These are phyloP conservation scores for Aspergillus cejpii DNA, from an alignment of 2,329 filamentous ascomycete genomes.

Conservation along the genomic window DNA sequence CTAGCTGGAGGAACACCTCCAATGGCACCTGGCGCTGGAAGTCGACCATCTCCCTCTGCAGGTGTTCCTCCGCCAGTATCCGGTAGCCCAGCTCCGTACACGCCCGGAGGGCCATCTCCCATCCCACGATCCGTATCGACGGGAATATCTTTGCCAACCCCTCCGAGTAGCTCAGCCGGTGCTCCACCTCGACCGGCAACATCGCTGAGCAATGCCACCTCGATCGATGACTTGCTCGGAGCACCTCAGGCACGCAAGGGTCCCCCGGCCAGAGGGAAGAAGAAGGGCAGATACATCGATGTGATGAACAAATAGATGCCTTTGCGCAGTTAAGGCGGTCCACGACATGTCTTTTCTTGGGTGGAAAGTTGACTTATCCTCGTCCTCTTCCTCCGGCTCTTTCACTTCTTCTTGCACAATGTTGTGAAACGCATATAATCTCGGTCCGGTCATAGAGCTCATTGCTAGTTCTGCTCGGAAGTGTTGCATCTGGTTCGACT, in stretches of 20 bases:
- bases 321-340: slow-evolving; percentile 1
- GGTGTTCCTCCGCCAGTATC: slow-evolving; percentile 23
- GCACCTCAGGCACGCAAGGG: slow-evolving; percentile 64
- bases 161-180: slow-evolving; percentile 34
- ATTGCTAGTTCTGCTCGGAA: slow-evolving; percentile 5
- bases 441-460: slow-evolving; percentile 6
- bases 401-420: slow-evolving; percentile 10
- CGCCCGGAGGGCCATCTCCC: slow-evolving; percentile 27
- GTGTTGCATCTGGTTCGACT: slow-evolving; percentile 10
- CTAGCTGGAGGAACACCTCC: slow-evolving; percentile 20
- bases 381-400: slow-evolving; percentile 8
- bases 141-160: slow-evolving; percentile 29
- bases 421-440: slow-evolving; percentile 8
- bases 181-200: slow-evolving; percentile 63
- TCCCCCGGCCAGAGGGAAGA: slow-evolving; percentile 58
- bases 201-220: slow-evolving; percentile 84
- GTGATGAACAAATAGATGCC: slow-evolving; percentile 67
- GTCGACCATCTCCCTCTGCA: slow-evolving; percentile 30
- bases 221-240: slow-evolving; percentile 86
- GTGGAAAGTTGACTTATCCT: slow-evolving; percentile 6
- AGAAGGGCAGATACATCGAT: slow-evolving; percentile 89
- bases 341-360: too few species aligned
- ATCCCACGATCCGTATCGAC: slow-evolving; percentile 35
- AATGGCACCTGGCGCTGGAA: slow-evolving; percentile 17
- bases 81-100: slow-evolving; percentile 29